Conservation (phyloP, 352 stramenopile genomes). For the Hyaloperonospora brassicae region DNA sequence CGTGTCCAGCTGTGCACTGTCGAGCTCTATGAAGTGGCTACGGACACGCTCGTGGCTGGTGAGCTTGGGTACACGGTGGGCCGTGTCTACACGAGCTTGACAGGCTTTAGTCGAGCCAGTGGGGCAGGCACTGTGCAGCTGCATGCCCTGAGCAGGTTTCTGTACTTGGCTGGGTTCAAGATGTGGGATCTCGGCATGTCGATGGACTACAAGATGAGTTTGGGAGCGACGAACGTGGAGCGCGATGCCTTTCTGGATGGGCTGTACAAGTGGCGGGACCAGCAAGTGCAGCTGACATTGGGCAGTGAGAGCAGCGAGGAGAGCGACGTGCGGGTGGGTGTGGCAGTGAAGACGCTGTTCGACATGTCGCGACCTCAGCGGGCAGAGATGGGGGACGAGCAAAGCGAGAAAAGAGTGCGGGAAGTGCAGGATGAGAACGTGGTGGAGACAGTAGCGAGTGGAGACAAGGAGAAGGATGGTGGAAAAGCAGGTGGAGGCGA, state of each 20-base stretch:
- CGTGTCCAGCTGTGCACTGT: slow-evolving; percentile 86
- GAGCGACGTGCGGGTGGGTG: slow-evolving; percentile 28
- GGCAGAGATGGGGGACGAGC: neutral
- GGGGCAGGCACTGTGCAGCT: slow-evolving; percentile 82
- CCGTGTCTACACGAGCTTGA: slow-evolving; percentile 87
- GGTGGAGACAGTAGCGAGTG: neutral
- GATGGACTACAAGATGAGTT: slow-evolving; percentile 83
- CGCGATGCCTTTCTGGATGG: slow-evolving; percentile 64
- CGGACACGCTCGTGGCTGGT: slow-evolving; percentile 73
- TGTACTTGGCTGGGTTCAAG: slow-evolving; percentile 68
- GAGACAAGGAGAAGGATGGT: slow-evolving; percentile 9
- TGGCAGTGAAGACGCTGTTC: slow-evolving; percentile 47
- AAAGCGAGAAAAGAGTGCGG: neutral
- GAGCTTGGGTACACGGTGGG: slow-evolving; percentile 92
- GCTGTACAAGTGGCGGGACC: slow-evolving; percentile 52
- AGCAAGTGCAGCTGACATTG: slow-evolving; percentile 45
- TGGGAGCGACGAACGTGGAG: slow-evolving; percentile 63
- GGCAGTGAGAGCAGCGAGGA: slow-evolving; percentile 27
- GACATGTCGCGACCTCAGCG: slow-evolving; percentile 34
- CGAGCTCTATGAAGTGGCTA: slow-evolving; percentile 81
- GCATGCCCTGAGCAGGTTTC: slow-evolving; percentile 61
- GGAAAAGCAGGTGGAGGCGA: slow-evolving; percentile 5
- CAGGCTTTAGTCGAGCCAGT: slow-evolving; percentile 62
- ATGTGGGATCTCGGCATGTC: slow-evolving; percentile 87
- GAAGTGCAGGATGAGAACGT: neutral